Conservation (phyloP, 2,329 filamentous ascomycete genomes). For the Monosporascus sp. region DNA sequence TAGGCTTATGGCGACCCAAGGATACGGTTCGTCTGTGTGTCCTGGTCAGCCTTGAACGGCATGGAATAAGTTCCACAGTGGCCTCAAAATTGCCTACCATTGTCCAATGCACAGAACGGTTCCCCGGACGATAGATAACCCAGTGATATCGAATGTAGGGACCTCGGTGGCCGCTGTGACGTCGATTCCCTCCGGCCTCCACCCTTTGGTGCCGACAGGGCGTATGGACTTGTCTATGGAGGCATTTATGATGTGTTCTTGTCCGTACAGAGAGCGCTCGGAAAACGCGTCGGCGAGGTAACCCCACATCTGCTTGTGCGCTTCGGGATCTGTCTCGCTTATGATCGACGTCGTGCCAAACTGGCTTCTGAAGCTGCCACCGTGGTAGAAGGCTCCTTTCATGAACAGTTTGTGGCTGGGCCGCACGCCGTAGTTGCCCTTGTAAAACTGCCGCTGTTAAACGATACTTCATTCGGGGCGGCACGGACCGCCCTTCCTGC, state of each 20-base stretch:
- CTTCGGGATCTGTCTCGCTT: conserved; percentile 15
- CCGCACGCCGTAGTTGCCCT: conserved; percentile 13
- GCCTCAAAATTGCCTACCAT: conserved; percentile 3
- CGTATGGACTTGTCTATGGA: conserved; percentile 16
- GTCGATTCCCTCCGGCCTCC: conserved; percentile 6
- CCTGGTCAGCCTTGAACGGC: background rate
- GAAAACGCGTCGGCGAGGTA: conserved; percentile 20
- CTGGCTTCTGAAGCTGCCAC: conserved; percentile 10
- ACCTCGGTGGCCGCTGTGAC: conserved; percentile 5
- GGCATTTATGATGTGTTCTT: conserved; percentile 16
- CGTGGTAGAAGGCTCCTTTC: conserved; percentile 20
- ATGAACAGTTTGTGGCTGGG: conserved; percentile 12
- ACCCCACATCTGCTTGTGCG: conserved; percentile 15
- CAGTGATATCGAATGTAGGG: conserved; percentile 18
- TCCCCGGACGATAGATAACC: conserved; percentile 18
- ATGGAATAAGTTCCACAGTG: no score
- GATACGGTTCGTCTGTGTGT: conserved; percentile 12
- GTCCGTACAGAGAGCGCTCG: conserved; percentile 19
- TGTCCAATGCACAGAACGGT: conserved; percentile 12
- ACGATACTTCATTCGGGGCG: conserved; percentile 14
- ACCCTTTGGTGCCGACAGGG: conserved; percentile 4
- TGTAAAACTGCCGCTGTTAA: conserved; percentile 9
- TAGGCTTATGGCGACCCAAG: conserved; percentile 16
- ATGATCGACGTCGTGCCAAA: conserved; percentile 14
- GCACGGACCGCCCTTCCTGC: background rate